phyloP scores from a whole-genome alignment of 1,139 yeast genomes.

The Zygoascus sp. region DNA sequence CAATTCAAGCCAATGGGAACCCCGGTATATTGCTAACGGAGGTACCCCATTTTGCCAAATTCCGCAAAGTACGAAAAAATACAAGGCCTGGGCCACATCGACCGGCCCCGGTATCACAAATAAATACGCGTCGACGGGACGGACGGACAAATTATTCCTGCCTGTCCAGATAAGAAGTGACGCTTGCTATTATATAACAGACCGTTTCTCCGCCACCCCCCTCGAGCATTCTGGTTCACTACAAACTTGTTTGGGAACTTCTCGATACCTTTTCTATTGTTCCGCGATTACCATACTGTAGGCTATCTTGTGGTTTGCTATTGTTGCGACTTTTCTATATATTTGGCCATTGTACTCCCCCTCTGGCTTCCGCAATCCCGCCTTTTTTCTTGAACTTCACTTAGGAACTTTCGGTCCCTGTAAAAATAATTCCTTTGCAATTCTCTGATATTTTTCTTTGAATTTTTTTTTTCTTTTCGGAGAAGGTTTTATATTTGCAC shows the following conservation, averaged over 20 bases:
- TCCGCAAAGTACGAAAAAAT: not conserved
- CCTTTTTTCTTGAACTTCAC: not conserved
- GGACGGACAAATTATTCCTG: no score
- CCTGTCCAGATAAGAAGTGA: no score
- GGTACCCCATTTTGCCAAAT: constrained; percentile 2
- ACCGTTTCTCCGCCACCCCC: no score
- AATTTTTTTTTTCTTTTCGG: no score
- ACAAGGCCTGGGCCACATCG: not conserved
- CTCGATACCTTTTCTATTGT: not conserved
- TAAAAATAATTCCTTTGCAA: no score
- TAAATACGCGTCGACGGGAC: not conserved
- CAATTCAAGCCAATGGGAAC: not conserved
- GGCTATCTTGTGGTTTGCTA: not conserved
- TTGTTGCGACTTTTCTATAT: not conserved
- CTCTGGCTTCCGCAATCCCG: not conserved
- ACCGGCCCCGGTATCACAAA: not conserved
- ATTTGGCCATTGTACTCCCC: no score
- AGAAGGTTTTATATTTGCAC: not conserved
- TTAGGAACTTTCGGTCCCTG: no score
- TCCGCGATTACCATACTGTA: not conserved
- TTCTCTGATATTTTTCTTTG: no score
- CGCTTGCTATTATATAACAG: not conserved
- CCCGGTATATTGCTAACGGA: not conserved
- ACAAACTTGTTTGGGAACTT: no score
- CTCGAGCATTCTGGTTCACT: not conserved